Percentiles rank a stretch among this genome's conserved stretches.
phyloP scores from a whole-genome alignment of 768 basidiomycete species.

The Pulveroboletus ravenelii region DNA sequence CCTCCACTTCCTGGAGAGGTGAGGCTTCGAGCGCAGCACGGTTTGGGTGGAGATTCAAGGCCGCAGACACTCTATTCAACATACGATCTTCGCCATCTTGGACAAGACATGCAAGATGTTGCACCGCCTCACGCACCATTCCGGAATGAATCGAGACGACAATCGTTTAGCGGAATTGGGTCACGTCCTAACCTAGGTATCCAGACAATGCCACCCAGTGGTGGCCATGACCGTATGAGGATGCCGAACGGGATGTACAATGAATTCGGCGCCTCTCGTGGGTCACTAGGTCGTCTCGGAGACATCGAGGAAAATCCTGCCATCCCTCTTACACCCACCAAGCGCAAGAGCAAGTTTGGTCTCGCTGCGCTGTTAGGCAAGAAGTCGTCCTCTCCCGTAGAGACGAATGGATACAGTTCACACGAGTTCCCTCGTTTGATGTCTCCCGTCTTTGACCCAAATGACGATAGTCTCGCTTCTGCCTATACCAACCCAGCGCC shows the following conservation, averaged over 20 bases:
- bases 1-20: slow-evolving; percentile 69
- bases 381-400: slow-evolving; percentile 30
- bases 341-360: slow-evolving; percentile 73
- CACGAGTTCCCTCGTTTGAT: slow-evolving; percentile 49
- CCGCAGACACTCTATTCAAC: slow-evolving; percentile 65
- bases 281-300: slow-evolving; percentile 44
- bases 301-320: slow-evolving; percentile 28
- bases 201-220: slow-evolving; percentile 46
- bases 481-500: slow-evolving; percentile 49
- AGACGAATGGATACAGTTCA: slow-evolving; percentile 32
- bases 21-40: slow-evolving; percentile 36
- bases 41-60: slow-evolving; percentile 39
- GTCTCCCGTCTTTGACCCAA: slow-evolving; percentile 40
- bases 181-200: slow-evolving; percentile 49
- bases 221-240: slow-evolving; percentile 34
- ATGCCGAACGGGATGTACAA: slow-evolving; percentile 47
- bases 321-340: slow-evolving; percentile 37
- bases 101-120: slow-evolving; percentile 43
- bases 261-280: slow-evolving; percentile 68
- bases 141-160: slow-evolving; percentile 58
- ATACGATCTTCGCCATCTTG: slow-evolving; percentile 52
- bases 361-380: slow-evolving; percentile 64
- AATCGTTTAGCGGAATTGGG: slow-evolving; percentile 69
- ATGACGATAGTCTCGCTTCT: slow-evolving; percentile 44
- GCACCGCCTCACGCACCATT: slow-evolving; percentile 62